These are phyloP conservation scores for Alternaria conjuncta DNA, from an alignment of 2,329 filamentous ascomycete genomes.

Conservation along the genomic window DNA sequence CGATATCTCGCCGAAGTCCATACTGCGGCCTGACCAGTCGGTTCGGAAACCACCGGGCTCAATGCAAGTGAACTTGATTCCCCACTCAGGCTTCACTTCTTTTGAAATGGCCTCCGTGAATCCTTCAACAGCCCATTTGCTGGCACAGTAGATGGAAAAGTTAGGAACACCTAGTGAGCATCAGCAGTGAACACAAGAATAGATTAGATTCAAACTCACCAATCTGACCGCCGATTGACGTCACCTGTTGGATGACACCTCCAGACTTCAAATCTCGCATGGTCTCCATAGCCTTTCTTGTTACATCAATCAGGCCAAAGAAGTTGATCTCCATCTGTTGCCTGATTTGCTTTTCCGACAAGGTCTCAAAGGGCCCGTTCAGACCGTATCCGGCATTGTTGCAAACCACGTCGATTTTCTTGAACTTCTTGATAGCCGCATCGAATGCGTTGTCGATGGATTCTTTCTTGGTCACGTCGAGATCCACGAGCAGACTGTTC, in stretches of 20 bases:
- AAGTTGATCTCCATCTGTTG: slow-evolving; percentile 66
- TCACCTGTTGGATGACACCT: slow-evolving; percentile 63
- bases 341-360: slow-evolving; percentile 57
- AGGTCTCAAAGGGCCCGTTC: slow-evolving; percentile 60
- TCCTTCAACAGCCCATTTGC: slow-evolving; percentile 58
- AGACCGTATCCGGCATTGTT: slow-evolving; percentile 69
- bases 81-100: slow-evolving; percentile 57
- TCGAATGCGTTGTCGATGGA: slow-evolving; percentile 58
- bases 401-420: slow-evolving; percentile 64
- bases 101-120: slow-evolving; percentile 53
- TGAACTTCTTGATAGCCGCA: slow-evolving; percentile 56
- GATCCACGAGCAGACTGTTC: slow-evolving; percentile 58
- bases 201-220: slow-evolving; percentile 29
- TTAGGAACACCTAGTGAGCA: slow-evolving; percentile 39
- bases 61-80: slow-evolving; percentile 54
- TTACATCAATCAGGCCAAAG: slow-evolving; percentile 63
- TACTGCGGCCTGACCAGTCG: slow-evolving; percentile 55
- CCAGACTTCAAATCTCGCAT: slow-evolving; percentile 58
- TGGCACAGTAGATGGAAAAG: slow-evolving; percentile 50
- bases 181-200: not conserved
- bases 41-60: slow-evolving; percentile 57
- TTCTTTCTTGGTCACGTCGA: slow-evolving; percentile 59
- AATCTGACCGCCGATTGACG: slow-evolving; percentile 59
- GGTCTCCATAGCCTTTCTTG: slow-evolving; percentile 53
- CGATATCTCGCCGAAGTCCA: slow-evolving; percentile 55